These are phyloP conservation scores for Entomortierella lignicola DNA, from an alignment of 192 early-diverging fungal genomes.

Conservation along the genomic window DNA sequence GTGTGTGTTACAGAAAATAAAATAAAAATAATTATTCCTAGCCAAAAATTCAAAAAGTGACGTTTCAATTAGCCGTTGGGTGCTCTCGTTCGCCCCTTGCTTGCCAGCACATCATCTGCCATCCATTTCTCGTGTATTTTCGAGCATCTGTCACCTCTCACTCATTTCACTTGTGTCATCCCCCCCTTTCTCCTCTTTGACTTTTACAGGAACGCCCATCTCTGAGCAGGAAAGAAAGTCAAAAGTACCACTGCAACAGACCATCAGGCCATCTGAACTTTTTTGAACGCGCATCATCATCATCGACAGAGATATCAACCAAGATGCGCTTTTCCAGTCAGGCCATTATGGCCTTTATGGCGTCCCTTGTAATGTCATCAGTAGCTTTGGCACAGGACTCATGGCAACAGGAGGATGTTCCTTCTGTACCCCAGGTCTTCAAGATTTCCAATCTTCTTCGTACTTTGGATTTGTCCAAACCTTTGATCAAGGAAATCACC, in stretches of 20 bases:
- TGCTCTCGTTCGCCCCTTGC: neutral
- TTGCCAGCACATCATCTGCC: neutral
- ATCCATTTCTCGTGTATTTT: neutral
- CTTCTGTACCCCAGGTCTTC: constrained; percentile 53
- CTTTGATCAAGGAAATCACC: constrained; percentile 62
- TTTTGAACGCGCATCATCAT: neutral
- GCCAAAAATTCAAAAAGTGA: neutral
- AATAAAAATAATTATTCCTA: neutral
- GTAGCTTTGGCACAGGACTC: constrained; percentile 3
- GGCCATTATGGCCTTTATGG: constrained; percentile 25
- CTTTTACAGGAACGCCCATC: neutral
- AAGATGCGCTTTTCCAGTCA: constrained; percentile 17
- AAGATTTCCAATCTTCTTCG: constrained; percentile 70
- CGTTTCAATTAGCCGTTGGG: constrained; percentile 6
- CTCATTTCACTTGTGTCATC: neutral
- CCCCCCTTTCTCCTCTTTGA: too few relatives aligned
- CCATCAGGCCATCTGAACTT: neutral
- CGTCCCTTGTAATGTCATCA: constrained; percentile 17
- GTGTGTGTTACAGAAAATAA: neutral
- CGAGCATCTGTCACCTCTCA: neutral
- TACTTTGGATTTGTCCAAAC: constrained; percentile 68
- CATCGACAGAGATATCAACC: neutral
- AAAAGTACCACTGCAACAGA: neutral
- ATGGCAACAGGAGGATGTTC: constrained; percentile 15
- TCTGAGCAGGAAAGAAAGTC: neutral